Conservation (phyloP, 176 grass and related monocot species). For the Paspalum vaginatum region DNA sequence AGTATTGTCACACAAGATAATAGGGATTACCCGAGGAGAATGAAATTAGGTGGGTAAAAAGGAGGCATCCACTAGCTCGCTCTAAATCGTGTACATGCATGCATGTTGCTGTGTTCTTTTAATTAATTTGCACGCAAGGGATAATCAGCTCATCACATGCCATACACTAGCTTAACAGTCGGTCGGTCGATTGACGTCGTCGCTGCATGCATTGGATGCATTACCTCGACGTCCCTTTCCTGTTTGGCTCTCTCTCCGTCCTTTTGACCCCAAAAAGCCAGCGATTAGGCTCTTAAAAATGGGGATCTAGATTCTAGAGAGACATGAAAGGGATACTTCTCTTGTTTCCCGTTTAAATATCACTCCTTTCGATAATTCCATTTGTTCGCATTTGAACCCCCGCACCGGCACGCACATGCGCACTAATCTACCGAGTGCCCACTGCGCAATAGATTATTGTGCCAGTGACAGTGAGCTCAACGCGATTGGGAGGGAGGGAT, state of each 20-base stretch:
- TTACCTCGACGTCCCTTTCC: constrained; percentile 35
- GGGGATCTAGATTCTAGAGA: constrained; percentile 57
- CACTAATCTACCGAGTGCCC: constrained; percentile 52
- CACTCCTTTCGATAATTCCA: constrained; percentile 54
- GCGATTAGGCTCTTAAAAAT: constrained; percentile 53
- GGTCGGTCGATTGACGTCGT: constrained; percentile 41
- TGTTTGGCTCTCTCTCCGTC: constrained; percentile 30
- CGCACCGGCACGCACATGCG: constrained; percentile 57
- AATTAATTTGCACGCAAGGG: not conserved
- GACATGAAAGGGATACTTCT: constrained; percentile 67
- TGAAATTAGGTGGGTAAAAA: constrained; percentile 65
- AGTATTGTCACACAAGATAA: constrained; percentile 18
- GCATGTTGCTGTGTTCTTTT: constrained; percentile 1
- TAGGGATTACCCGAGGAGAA: constrained; percentile 41
- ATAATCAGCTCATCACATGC: constrained; percentile 62
- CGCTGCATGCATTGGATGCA: constrained; percentile 41
- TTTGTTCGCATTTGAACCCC: constrained; percentile 61
- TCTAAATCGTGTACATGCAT: constrained; percentile 21
- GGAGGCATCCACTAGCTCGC: constrained; percentile 44
- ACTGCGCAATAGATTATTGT: constrained; percentile 43
- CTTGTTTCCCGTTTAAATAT: constrained; percentile 54
- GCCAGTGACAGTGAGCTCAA: constrained; percentile 23
- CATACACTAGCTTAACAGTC: constrained; percentile 63
- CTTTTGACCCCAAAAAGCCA: constrained; percentile 54
- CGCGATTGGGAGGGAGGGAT: constrained; percentile 46